Evolutionary conservation across 2,329 filamentous ascomycete genomes (phyloP).

Genomic region (Chrysoporthe austroafricana): DNA sequence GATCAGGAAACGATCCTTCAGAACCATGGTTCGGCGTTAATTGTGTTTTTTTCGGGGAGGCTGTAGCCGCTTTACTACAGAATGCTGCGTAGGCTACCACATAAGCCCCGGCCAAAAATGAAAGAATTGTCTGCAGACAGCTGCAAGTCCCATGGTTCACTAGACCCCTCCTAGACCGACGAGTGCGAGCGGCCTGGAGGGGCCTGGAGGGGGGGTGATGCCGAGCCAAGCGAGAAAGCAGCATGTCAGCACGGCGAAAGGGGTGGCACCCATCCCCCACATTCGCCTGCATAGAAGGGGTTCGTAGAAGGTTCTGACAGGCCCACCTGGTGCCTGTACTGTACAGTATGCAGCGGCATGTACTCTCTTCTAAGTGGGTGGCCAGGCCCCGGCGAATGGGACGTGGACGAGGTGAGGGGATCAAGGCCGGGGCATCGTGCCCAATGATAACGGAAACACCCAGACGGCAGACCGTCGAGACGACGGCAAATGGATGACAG

Average conservation of each 20-base stretch:
- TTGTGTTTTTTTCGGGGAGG: background rate
- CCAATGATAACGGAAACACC: background rate
- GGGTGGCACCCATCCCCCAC: conserved; percentile 25
- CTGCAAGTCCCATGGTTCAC: conserved; percentile 11
- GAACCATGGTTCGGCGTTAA: conserved; percentile 15
- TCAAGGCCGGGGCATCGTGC: conserved; percentile 7
- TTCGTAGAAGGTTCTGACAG: conserved; percentile 25
- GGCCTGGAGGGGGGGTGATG: background rate
- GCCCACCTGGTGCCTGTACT: conserved; percentile 14
- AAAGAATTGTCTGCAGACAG: conserved; percentile 4
- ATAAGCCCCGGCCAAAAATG: background rate
- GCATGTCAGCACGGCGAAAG: conserved; percentile 2
- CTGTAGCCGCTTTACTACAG: background rate
- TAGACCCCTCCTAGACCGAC: background rate
- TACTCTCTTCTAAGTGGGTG: conserved; percentile 12
- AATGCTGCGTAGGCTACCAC: background rate
- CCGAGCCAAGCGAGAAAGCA: conserved; percentile 20
- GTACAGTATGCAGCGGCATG: conserved; percentile 9
- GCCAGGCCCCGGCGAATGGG: conserved; percentile 14
- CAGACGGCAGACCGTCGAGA: conserved; percentile 1
- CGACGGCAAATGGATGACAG: background rate
- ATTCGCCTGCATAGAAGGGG: conserved; percentile 26
- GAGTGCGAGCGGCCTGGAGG: background rate
- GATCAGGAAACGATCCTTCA: conserved; percentile 17
- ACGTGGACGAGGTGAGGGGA: conserved; percentile 14